These are phyloP conservation scores for Musa itinerans DNA, from an alignment of 176 grass and related monocot species.

Conservation along the genomic window DNA sequence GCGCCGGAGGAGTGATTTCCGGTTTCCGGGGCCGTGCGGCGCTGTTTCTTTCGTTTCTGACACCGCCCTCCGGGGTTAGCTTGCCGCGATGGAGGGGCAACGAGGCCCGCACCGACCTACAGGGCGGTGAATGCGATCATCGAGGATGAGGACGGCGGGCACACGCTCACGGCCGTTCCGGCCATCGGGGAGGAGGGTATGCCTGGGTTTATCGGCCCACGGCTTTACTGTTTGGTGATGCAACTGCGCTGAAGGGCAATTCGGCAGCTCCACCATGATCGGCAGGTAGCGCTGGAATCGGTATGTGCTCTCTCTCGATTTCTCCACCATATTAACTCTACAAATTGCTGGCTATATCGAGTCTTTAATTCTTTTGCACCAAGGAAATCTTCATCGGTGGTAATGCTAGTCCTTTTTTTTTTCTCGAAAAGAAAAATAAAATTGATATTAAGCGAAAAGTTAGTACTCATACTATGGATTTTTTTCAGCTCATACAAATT, in stretches of 20 bases:
- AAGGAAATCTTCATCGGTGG: neutral
- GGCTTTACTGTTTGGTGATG: conserved; percentile 63
- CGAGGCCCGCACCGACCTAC: conserved; percentile 65
- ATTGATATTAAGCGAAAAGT: too few relatives aligned
- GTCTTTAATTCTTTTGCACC: neutral
- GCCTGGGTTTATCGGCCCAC: conserved; percentile 41
- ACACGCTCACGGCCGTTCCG: conserved; percentile 70
- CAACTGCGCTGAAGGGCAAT: conserved; percentile 75
- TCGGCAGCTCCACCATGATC: conserved; percentile 50
- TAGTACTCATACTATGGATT: too few relatives aligned
- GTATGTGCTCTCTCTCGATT: conserved; percentile 28
- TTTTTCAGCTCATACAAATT: too few relatives aligned
- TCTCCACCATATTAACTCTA: neutral
- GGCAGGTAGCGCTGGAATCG: conserved; percentile 60
- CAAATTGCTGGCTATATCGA: neutral
- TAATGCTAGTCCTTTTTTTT: too few relatives aligned
- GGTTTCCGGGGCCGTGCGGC: too few relatives aligned
- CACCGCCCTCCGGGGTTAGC: neutral
- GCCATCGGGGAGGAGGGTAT: conserved; percentile 36
- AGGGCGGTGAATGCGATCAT: conserved; percentile 48
- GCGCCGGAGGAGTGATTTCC: too few relatives aligned
- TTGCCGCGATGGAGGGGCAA: neutral
- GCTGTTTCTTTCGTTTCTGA: too few relatives aligned
- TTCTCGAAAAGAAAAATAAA: too few relatives aligned
- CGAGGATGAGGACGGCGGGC: conserved; percentile 73